Base-by-base conservation (phyloP, 2,329 filamentous ascomycete genomes). In the Alternaria conjuncta region DNA sequence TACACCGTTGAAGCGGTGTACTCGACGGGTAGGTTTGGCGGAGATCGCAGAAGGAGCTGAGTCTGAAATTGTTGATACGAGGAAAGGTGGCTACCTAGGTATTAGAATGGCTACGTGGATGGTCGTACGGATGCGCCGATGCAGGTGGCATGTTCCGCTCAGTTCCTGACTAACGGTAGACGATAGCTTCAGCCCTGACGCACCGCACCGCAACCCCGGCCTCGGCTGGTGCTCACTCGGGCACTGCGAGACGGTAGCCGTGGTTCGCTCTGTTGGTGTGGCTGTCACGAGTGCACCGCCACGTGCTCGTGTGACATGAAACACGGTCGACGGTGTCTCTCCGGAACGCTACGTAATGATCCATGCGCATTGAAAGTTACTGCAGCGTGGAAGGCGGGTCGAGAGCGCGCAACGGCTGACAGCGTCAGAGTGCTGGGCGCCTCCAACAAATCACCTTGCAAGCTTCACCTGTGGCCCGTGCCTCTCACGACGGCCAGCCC, bases 391-490 rank as follows among this genome's bases (percentile, higher is more conserved):
- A 20, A 54, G 32, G 21, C 51, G 45, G 23, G 44, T 46, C 23
- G 18, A 47, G 50, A 45, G 46, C 32, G 54, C 26, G 55, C 55
- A 41, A 62, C 55, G 60, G 55, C 49, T 63, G 60, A 55, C 55
- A 47, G 55, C 26, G 54, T 32, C 21, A 41, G 44, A 26, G 26
- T 36, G 26, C 36, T 20, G 25, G 30, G 25, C 44, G 57, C 60
- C 23, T 56, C 12, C 47, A 55, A 55, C 62, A 60, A 65, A 66
- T 66, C 49, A 46, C 18, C 45, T 36, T 28, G n/a, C 47, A 30
- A 6, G 43, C 45, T 50, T 56, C 55, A 60, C 25, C 7, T 6
- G 32, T 26, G 44, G 51, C 28, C 56, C 32, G 57, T 54, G 61
- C 61, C 56, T 41, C 53, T 56, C 54, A 49, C 43, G 50, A 55